phyloP scores from a whole-genome alignment of 2,329 filamentous ascomycete species.

The Xylaria sp. region DNA sequence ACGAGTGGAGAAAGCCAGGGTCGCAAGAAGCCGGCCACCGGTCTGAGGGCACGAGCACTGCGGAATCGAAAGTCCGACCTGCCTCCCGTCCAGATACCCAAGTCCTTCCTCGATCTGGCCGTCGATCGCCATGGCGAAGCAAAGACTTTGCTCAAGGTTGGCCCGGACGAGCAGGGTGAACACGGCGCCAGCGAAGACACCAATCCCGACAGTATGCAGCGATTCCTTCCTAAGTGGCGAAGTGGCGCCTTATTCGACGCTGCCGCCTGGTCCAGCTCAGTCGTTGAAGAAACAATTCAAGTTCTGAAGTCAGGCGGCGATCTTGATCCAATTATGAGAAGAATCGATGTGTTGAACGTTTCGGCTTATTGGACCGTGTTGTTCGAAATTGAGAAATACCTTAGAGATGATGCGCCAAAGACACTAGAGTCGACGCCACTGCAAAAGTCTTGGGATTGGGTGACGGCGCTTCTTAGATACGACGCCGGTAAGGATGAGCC shows the following conservation, averaged over 20 bases:
- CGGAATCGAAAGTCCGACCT: conserved; percentile 52
- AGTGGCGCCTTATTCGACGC: conserved; percentile 16
- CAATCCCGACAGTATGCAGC: not conserved
- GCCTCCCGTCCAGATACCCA: conserved; percentile 65
- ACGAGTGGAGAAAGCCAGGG: conserved; percentile 41
- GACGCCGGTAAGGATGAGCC: not conserved
- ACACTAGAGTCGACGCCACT: conserved; percentile 9
- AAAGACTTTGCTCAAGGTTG: conserved; percentile 18
- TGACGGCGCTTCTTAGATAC: conserved; percentile 9
- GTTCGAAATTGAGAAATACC: not conserved
- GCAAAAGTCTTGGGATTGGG: conserved; percentile 7
- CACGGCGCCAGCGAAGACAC: not conserved
- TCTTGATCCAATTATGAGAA: conserved; percentile 13
- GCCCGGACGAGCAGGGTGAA: conserved; percentile 31
- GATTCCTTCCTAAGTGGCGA: not conserved
- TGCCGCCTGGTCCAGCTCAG: conserved; percentile 32
- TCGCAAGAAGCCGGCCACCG: conserved; percentile 41
- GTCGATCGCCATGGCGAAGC: conserved; percentile 53
- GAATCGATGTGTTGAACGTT: conserved; percentile 19
- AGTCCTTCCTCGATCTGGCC: conserved; percentile 65
- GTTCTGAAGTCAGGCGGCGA: conserved; percentile 17
- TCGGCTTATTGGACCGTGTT: conserved; percentile 24
- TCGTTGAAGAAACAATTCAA: conserved; percentile 26
- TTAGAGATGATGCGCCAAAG: conserved; percentile 13
- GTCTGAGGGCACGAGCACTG: conserved; percentile 40